These are phyloP conservation scores for Puccinia hordei DNA, from an alignment of 1,284 basidiomycete species.

Conservation along the genomic window DNA sequence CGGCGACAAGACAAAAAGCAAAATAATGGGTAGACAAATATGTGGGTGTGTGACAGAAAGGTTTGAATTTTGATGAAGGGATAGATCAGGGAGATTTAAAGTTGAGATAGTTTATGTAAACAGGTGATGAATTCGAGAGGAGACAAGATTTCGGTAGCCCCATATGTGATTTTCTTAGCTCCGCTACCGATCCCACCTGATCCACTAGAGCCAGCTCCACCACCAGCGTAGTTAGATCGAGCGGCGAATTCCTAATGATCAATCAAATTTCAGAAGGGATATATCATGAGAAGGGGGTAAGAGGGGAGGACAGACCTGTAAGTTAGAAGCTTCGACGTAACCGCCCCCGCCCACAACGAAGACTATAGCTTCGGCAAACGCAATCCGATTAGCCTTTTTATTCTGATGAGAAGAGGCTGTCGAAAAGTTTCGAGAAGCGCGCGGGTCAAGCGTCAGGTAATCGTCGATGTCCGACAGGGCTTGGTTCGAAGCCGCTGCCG, in stretches of 20 bases:
- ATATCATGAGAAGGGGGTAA: not conserved
- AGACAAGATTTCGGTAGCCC: conserved; percentile 90
- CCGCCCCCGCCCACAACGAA: conserved; percentile 96
- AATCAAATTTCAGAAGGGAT: conserved; percentile 53
- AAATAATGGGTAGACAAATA: too few species aligned
- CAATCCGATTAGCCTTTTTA: conserved; percentile 68
- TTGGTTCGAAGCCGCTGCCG: conserved; percentile 83
- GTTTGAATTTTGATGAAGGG: too few species aligned
- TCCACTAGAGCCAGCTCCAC: conserved; percentile 16
- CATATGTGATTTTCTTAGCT: conserved; percentile 80
- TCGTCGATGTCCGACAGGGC: conserved; percentile 95
- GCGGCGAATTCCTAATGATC: conserved; percentile 52
- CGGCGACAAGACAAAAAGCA: too few species aligned
- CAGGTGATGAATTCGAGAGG: conserved; percentile 79
- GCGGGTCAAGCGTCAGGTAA: conserved; percentile 90
- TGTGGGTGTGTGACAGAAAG: too few species aligned
- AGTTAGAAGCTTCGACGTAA: conserved; percentile 95
- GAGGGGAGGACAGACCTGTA: conserved; percentile 76
- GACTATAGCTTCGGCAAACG: conserved; percentile 84
- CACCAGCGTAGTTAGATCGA: conserved; percentile 56
- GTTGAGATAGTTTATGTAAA: conserved; percentile 64
- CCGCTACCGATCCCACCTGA: conserved; percentile 56
- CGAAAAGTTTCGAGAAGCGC: conserved; percentile 65
- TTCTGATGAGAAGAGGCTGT: conserved; percentile 62
- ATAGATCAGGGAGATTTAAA: too few species aligned